phyloP scores from a whole-genome alignment of 306 rosid species.

The Urtica urens region DNA sequence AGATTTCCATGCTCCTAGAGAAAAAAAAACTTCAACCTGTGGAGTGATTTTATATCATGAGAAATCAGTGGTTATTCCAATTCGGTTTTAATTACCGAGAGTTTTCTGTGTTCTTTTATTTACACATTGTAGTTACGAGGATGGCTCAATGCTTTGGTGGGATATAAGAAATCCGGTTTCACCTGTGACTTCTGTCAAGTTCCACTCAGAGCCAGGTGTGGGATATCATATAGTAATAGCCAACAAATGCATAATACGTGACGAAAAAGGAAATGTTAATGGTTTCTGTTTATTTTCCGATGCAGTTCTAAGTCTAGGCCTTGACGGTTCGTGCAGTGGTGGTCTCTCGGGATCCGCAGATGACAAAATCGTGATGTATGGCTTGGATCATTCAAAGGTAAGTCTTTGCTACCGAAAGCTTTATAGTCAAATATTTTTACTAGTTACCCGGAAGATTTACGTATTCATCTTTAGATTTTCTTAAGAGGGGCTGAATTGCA shows the following conservation, averaged over 20 bases:
- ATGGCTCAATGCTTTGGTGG: slow-evolving; percentile 98
- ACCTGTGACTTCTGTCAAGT: slow-evolving; percentile 65
- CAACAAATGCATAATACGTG: too few relatives aligned
- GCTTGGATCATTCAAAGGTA: slow-evolving; percentile 85
- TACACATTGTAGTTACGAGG: slow-evolving; percentile 57
- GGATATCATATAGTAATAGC: too few relatives aligned
- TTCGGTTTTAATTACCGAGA: not conserved
- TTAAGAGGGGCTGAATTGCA: too few relatives aligned
- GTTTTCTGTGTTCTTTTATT: slow-evolving; percentile 8
- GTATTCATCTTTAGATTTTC: too few relatives aligned
- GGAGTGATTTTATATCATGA: too few relatives aligned
- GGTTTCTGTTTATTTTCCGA: not conserved
- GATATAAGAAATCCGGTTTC: slow-evolving; percentile 58
- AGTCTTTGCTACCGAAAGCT: slow-evolving; percentile 7
- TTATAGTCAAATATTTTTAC: not conserved
- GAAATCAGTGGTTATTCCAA: too few relatives aligned
- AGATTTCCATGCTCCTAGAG: not conserved
- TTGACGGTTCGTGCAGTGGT: slow-evolving; percentile 69
- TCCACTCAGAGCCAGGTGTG: slow-evolving; percentile 84
- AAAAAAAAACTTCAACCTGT: too few relatives aligned
- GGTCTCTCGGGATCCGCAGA: slow-evolving; percentile 89
- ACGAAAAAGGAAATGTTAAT: slow-evolving; percentile 2
- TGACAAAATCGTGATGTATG: slow-evolving; percentile 57
- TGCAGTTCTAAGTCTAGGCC: slow-evolving; percentile 65
- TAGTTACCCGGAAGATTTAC: not conserved